Percentiles rank a stretch among this genome's conserved stretches.
phyloP scores from a whole-genome alignment of 257 asterid genomes.

The Solanum ahanhuiri region DNA sequence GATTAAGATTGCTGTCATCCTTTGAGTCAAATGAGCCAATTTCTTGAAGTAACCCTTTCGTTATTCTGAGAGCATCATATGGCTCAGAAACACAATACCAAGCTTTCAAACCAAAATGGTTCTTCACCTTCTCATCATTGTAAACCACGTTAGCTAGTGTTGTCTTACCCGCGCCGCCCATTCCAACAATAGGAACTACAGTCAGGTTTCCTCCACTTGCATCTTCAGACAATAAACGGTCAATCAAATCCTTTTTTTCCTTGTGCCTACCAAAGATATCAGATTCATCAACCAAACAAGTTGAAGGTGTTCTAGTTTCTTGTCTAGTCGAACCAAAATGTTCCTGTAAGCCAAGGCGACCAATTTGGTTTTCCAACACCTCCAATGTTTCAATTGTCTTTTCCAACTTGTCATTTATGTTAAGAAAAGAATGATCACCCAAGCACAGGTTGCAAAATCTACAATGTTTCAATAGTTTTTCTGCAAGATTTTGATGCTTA shows the following conservation, averaged over 20 bases:
- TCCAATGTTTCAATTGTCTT: background rate
- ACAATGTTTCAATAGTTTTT: background rate
- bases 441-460: background rate
- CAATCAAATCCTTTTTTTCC: background rate
- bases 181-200: background rate
- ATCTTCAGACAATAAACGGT: background rate
- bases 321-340: background rate
- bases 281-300: background rate
- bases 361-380: background rate
- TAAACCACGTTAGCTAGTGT: slow-evolving; percentile 45
- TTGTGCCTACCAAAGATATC: background rate
- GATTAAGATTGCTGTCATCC: slow-evolving; percentile 16
- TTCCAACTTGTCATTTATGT: background rate
- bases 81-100: slow-evolving; percentile 49
- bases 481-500: background rate
- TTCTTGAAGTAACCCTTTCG: slow-evolving; percentile 10
- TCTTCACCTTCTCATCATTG: slow-evolving; percentile 21
- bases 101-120: slow-evolving; percentile 23
- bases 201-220: background rate
- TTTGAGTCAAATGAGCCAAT: slow-evolving; percentile 17
- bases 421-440: background rate
- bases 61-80: slow-evolving; percentile 33
- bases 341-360: background rate
- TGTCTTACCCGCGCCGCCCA: slow-evolving; percentile 25
- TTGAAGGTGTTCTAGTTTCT: background rate